Evolutionary conservation across 139 green algal genomes (phyloP).

Genomic region (Microglena sp.): DNA sequence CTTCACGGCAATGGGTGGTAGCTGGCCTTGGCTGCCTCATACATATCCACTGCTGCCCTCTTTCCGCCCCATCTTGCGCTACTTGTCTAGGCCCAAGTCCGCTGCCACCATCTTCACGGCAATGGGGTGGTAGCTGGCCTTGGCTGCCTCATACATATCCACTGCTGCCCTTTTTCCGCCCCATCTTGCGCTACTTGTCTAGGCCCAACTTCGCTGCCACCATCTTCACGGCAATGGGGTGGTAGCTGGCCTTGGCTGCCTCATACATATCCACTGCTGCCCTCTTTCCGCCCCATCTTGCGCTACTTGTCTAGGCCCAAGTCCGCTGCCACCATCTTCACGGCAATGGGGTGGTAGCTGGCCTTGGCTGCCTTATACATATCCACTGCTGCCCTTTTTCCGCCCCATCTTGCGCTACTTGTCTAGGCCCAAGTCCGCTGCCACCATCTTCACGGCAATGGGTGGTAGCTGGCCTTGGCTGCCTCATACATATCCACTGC

Average conservation of each 20-base stretch:
- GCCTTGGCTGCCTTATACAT: conserved; percentile 41
- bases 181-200: no score
- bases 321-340: conserved; percentile 71
- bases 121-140: conserved; percentile 75
- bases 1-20: no score
- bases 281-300: conserved; percentile 35
- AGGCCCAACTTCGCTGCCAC: conserved; percentile 55
- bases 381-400: conserved; percentile 41
- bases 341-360: conserved; percentile 79
- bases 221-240: conserved; percentile 85
- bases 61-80: no score
- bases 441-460: no score
- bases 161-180: conserved; percentile 37
- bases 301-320: no score
- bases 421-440: no score
- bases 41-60: no score
- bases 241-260: conserved; percentile 39
- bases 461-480: no score
- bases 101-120: conserved; percentile 68
- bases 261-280: conserved; percentile 59
- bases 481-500: no score
- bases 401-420: conserved; percentile 28
- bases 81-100: no score
- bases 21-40: no score
- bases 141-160: conserved; percentile 46